Conservation (phyloP, 1,284 basidiomycete species). For the Athelia psychrophila region DNA sequence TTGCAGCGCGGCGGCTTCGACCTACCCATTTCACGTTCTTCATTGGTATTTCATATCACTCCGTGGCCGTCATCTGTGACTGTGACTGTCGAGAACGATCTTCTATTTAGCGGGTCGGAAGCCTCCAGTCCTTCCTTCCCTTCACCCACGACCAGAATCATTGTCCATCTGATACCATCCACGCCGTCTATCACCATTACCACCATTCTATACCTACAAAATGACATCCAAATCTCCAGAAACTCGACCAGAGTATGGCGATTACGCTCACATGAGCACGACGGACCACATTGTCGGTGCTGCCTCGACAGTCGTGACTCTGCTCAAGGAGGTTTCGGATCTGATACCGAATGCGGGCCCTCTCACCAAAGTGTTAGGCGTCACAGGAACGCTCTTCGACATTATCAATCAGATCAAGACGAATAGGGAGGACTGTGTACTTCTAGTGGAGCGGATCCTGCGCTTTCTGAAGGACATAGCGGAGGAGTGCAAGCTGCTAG, state of each 20-base stretch:
- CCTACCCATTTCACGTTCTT: no score
- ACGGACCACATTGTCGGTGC: neutral
- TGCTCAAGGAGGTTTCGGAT: neutral
- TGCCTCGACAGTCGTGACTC: neutral
- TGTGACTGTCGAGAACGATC: no score
- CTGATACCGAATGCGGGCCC: neutral
- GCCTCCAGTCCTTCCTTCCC: no score
- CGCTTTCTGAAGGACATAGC: neutral
- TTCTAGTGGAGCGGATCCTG: neutral
- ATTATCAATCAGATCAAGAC: neutral
- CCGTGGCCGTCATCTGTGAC: no score
- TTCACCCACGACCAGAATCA: no score
- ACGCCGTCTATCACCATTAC: no score
- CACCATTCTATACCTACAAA: no score
- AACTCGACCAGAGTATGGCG: neutral
- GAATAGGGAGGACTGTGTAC: neutral
- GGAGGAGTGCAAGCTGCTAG: neutral
- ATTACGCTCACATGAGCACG: neutral
- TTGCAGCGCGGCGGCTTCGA: no score
- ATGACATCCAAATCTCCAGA: no score
- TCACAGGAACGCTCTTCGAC: neutral
- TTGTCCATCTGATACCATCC: no score
- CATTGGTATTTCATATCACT: no score
- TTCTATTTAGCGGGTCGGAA: no score
- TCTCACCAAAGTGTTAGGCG: neutral